Percentiles rank a stretch among this genome's conserved stretches.
Evolutionary conservation across 495 filamentous ascomycete genomes (phyloP).

Genomic region (Haplographium delicatum): DNA sequence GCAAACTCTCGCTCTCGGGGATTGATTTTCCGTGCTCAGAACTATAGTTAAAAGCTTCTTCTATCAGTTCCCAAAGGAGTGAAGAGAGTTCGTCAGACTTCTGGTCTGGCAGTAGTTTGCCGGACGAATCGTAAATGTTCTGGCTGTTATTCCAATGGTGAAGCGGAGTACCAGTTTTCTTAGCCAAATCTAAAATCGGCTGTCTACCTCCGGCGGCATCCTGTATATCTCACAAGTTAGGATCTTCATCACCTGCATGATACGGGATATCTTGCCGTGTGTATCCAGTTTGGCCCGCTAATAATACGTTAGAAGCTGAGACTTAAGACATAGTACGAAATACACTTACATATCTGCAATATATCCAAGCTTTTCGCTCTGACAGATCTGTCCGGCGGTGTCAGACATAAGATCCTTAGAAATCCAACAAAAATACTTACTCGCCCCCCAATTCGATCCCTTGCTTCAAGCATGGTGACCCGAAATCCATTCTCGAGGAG

Average conservation of each 20-base stretch:
- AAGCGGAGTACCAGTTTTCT: constrained; percentile 54
- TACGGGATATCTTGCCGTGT: constrained; percentile 6
- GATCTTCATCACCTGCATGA: too few relatives aligned
- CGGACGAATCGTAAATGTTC: constrained; percentile 56
- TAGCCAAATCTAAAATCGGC: constrained; percentile 53
- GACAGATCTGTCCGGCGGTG: constrained; percentile 32
- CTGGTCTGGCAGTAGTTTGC: constrained; percentile 47
- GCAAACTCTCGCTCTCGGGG: constrained; percentile 57
- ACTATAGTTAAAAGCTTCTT: constrained; percentile 71
- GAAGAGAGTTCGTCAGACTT: constrained; percentile 50
- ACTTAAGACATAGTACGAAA: not conserved
- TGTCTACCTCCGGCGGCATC: constrained; percentile 5
- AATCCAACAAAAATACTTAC: not conserved
- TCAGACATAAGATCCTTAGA: constrained; percentile 20
- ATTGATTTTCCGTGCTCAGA: constrained; percentile 60
- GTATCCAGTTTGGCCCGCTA: constrained; percentile 4
- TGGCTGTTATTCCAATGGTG: constrained; percentile 54
- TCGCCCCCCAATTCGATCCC: constrained; percentile 49
- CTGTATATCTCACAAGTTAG: not conserved
- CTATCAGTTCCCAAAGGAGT: constrained; percentile 68
- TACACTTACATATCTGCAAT: constrained; percentile 9
- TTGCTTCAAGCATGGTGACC: constrained; percentile 80
- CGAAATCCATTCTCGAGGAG: constrained; percentile 69
- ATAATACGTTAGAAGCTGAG: not conserved
- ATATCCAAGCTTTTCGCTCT: constrained; percentile 16